Percentiles rank a stretch among this genome's conserved stretches.
phyloP scores from a whole-genome alignment of 2,329 filamentous ascomycete species.

The Diaporthe velutina region DNA sequence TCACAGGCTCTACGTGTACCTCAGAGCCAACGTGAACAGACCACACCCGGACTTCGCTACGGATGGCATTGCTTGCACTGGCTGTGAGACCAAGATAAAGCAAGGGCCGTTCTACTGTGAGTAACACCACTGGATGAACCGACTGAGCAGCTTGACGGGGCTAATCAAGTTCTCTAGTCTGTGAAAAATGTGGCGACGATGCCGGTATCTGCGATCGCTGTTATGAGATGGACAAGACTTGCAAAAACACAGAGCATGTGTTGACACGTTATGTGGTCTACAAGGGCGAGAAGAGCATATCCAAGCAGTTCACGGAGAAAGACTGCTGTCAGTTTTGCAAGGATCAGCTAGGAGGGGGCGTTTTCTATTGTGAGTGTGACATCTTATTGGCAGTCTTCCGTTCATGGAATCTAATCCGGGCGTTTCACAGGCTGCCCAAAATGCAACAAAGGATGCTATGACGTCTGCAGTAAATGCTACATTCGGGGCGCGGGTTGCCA shows the following conservation, averaged over 20 bases:
- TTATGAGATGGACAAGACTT: constrained; percentile 35
- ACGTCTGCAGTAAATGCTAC: constrained; percentile 36
- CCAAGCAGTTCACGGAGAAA: constrained; percentile 31
- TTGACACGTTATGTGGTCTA: constrained; percentile 34
- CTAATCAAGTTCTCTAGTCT: constrained; percentile 28
- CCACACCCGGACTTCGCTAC: constrained; percentile 32
- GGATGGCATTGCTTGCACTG: constrained; percentile 23
- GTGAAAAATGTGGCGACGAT: constrained; percentile 32
- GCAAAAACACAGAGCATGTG: constrained; percentile 21
- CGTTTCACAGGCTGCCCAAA: constrained; percentile 17
- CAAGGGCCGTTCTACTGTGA: constrained; percentile 37
- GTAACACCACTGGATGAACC: background rate
- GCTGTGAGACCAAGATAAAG: constrained; percentile 27
- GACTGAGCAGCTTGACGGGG: background rate
- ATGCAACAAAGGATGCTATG: constrained; percentile 32
- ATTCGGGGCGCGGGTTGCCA: constrained; percentile 36
- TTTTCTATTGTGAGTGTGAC: constrained; percentile 34
- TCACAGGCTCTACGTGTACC: constrained; percentile 36
- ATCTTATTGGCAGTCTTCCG: fast-evolving
- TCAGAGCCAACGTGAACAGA: constrained; percentile 34
- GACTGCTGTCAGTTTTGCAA: constrained; percentile 35
- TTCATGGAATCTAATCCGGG: background rate
- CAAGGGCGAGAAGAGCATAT: constrained; percentile 33
- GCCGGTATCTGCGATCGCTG: constrained; percentile 36
- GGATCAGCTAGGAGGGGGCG: constrained; percentile 4